Percentiles rank a stretch among this genome's conserved stretches.
These are phyloP conservation scores for Penicillium herquei DNA, from an alignment of 495 filamentous ascomycete species.

Conservation along the genomic window DNA sequence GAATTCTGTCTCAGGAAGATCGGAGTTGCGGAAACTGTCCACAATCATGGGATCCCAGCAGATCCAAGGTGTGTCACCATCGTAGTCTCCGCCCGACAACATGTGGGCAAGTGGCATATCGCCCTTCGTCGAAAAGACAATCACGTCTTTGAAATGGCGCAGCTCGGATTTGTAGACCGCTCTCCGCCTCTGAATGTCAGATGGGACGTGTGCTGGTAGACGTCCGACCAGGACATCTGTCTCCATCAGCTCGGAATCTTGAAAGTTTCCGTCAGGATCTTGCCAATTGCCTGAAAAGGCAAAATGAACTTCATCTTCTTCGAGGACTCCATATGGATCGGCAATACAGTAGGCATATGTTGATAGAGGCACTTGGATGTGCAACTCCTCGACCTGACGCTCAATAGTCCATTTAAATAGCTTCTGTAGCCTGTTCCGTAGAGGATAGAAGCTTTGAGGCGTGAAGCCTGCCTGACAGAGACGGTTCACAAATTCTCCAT, in stretches of 20 bases:
- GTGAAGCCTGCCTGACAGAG: conserved; percentile 59
- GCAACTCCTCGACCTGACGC: conserved; percentile 59
- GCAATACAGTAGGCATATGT: conserved; percentile 78
- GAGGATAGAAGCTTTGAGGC: conserved; percentile 54
- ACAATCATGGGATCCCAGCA: conserved; percentile 86
- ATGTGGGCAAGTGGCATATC: conserved; percentile 69
- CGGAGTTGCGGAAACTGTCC: conserved; percentile 68
- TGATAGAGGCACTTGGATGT: conserved; percentile 71
- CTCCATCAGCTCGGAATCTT: conserved; percentile 60
- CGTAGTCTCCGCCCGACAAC: conserved; percentile 92
- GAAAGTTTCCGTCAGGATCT: conserved; percentile 58
- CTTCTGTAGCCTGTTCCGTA: conserved; percentile 56
- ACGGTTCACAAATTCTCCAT: conserved; percentile 38
- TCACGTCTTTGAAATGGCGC: conserved; percentile 75
- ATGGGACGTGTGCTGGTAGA: conserved; percentile 73
- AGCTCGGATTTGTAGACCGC: conserved; percentile 67
- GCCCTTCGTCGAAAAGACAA: conserved; percentile 78
- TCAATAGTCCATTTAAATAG: conserved; percentile 55
- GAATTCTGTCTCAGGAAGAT: conserved; percentile 45
- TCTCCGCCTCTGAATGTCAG: conserved; percentile 76
- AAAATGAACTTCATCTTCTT: conserved; percentile 75
- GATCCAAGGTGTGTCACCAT: conserved; percentile 86
- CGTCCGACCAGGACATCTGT: conserved; percentile 85
- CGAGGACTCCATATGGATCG: conserved; percentile 69
- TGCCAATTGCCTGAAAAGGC: conserved; percentile 64